phyloP scores from a whole-genome alignment of 495 filamentous ascomycete genomes.

The Neurospora sp. region DNA sequence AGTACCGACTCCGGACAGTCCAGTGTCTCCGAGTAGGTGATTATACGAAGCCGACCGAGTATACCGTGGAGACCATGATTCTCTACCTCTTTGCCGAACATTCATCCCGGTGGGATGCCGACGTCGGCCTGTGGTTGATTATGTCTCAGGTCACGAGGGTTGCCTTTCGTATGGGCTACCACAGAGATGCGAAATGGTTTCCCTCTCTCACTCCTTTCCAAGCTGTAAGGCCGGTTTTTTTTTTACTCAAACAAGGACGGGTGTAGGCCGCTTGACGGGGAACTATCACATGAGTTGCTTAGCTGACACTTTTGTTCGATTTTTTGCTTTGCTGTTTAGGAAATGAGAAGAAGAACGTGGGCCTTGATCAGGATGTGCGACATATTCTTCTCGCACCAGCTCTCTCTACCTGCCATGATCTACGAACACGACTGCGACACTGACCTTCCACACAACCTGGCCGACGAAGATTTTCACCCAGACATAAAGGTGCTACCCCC shows the following conservation, averaged over 20 bases:
- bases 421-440: slow-evolving; percentile 75
- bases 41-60: slow-evolving; percentile 74
- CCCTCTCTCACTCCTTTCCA: slow-evolving; percentile 75
- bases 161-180: slow-evolving; percentile 92
- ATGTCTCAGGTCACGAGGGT: slow-evolving; percentile 71
- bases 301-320: neutral
- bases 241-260: neutral
- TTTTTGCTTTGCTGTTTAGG: slow-evolving; percentile 24
- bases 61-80: slow-evolving; percentile 82
- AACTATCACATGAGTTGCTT: neutral
- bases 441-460: slow-evolving; percentile 77
- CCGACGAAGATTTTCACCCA: slow-evolving; percentile 87
- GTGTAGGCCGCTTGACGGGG: neutral
- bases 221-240: slow-evolving; percentile 34
- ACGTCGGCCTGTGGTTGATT: slow-evolving; percentile 73
- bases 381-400: slow-evolving; percentile 80
- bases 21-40: slow-evolving; percentile 82
- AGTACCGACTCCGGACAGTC: slow-evolving; percentile 72
- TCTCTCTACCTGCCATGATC: slow-evolving; percentile 82
- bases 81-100: slow-evolving; percentile 80
- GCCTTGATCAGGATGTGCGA: slow-evolving; percentile 72
- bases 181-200: slow-evolving; percentile 81
- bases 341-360: slow-evolving; percentile 89
- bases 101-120: slow-evolving; percentile 65
- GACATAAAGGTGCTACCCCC: slow-evolving; percentile 66